These are phyloP conservation scores for Rhinocladiella similis DNA, from an alignment of 2,329 filamentous ascomycete species.

Conservation along the genomic window DNA sequence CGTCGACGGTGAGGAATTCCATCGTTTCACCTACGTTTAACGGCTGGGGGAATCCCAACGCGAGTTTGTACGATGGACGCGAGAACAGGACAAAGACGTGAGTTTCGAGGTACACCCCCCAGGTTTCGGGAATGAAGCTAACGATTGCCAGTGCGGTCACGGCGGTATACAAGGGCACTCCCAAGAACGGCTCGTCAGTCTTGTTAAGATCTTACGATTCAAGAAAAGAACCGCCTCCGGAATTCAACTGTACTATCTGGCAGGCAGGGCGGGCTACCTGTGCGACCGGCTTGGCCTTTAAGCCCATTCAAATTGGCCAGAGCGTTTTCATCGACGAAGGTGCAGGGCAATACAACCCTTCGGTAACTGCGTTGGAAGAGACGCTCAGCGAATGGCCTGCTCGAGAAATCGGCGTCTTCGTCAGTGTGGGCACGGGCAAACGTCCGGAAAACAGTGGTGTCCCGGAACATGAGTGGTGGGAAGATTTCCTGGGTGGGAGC, in stretches of 20 bases:
- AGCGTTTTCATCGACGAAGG: conserved; percentile 94
- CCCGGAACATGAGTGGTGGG: conserved; percentile 79
- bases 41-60: conserved; percentile 78
- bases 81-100: conserved; percentile 89
- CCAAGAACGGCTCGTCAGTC: conserved; percentile 65
- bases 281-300: conserved; percentile 89
- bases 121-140: conserved; percentile 1
- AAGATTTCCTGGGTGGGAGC: conserved; percentile 70
- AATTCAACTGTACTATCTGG: conserved; percentile 95
- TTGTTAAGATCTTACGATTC: conserved; percentile 94
- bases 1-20: conserved; percentile 36
- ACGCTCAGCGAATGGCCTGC: conserved; percentile 95
- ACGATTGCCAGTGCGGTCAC: conserved; percentile 70
- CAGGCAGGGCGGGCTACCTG: conserved; percentile 93
- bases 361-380: conserved; percentile 83
- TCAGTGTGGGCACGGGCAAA: conserved; percentile 93
- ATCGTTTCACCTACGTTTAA: conserved; percentile 23
- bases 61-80: conserved; percentile 80
- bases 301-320: conserved; percentile 91
- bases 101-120: conserved; percentile 39
- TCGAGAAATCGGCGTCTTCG: conserved; percentile 84
- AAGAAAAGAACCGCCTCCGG: conserved; percentile 82
- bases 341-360: conserved; percentile 85
- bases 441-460: conserved; percentile 71
- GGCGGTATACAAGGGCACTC: conserved; percentile 83